Base-by-base conservation (phyloP, 805 yeast species). In the Lipomyces oligophaga region DNA sequence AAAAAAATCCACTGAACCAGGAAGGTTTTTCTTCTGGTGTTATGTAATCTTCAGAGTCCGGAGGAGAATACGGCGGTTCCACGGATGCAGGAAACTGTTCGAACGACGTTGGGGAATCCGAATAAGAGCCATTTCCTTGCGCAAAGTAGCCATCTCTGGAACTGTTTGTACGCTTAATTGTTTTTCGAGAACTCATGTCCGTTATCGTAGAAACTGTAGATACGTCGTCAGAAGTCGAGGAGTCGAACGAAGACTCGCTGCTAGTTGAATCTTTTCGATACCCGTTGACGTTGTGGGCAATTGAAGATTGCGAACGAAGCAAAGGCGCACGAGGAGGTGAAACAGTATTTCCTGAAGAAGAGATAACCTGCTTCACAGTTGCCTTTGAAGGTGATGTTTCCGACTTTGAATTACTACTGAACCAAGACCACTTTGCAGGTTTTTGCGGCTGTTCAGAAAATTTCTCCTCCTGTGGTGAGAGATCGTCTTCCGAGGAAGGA, bases 71-170 rank as follows among this genome's bases (percentile, higher is more conserved):
- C 18, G 47, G 41, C 18, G 44, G 41, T 8, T 16, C 49, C 1
- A 25, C 40, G 2, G 54, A 45, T 5, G 51, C 50, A 8, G 56
- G 56, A 25, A 52, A 52, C 28, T 49, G 56, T 30, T 52, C 56
- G 27, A 48, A 45, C 19, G 46, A 45, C 7, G 30, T 19, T 10
- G 26, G 21, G 6, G 19, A 10, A 13, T 13, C 21, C 7, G 10
- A 16, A 26, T 10, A 26, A 8, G 8, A 13, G 11, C 30, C 30
- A 26, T 26, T 26, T 26, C 30, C 30, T 26, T 26, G 30, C 30
- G 30, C 30, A 26, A 26, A 26, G 13, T 26, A 26, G 13, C 30
- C 30, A 13, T 8, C 30, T 26, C 30, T 26, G 11, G 13, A 13
- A 26, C 30, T 26, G 8, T 13, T 8, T 8, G 11, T 26, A 8